Percentiles rank a stretch among this genome's conserved stretches.
These are phyloP conservation scores for Coix lacrymajobi DNA, from an alignment of 176 grass and related monocot species.

Conservation along the genomic window DNA sequence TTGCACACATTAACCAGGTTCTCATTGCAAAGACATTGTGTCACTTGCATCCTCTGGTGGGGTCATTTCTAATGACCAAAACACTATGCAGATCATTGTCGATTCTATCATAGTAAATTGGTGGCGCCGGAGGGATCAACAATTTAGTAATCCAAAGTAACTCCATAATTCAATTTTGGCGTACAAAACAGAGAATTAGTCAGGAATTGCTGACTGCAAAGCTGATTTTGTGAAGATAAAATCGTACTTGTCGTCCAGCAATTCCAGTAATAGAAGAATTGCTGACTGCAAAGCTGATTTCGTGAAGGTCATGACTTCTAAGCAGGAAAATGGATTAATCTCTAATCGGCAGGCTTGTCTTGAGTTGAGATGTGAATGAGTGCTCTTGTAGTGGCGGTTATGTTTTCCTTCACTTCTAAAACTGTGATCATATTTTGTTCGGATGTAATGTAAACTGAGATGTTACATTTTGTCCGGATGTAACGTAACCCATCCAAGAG, in stretches of 20 bases:
- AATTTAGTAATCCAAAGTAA: slow-evolving; percentile 34
- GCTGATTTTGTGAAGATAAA: background rate
- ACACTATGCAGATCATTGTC: slow-evolving; percentile 61
- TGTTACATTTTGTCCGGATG: too few relatives aligned
- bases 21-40: background rate
- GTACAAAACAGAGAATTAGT: background rate
- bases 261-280: background rate
- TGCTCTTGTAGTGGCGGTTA: background rate
- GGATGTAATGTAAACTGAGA: background rate
- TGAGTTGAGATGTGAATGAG: background rate
- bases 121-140: slow-evolving; percentile 70
- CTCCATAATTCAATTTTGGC: slow-evolving; percentile 13
- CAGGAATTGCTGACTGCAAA: background rate
- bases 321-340: background rate
- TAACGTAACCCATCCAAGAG: too few relatives aligned
- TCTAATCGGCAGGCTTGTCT: background rate
- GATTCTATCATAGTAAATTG: slow-evolving; percentile 76
- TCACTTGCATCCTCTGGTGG: background rate
- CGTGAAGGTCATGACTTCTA: background rate
- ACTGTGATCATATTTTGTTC: background rate
- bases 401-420: background rate
- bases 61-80: slow-evolving; percentile 14
- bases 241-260: background rate
- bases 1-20: slow-evolving; percentile 86
- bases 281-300: background rate